Percentiles rank a stretch among this genome's conserved stretches.
phyloP scores from a whole-genome alignment of 768 basidiomycete genomes.

The Pisolithus sp. region DNA sequence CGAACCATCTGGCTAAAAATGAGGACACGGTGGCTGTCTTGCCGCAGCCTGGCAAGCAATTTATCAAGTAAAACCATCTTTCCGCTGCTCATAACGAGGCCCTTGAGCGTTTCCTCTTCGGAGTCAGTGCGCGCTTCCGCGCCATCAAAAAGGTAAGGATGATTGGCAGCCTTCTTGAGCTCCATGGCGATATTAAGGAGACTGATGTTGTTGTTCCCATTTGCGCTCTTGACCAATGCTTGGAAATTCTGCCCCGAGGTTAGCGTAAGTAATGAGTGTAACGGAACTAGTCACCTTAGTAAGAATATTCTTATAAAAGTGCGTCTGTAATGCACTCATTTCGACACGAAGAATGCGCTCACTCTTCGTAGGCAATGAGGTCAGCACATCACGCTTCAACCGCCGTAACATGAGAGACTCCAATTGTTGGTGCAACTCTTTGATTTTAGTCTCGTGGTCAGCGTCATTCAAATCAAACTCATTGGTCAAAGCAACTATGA shows the following conservation, averaged over 20 bases:
- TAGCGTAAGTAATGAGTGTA: background rate
- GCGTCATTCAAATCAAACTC: constrained; percentile 93
- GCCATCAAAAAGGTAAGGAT: constrained; percentile 96
- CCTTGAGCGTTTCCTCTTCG: constrained; percentile 81
- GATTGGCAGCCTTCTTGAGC: constrained; percentile 96
- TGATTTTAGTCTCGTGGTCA: constrained; percentile 92
- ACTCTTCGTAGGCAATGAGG: constrained; percentile 94
- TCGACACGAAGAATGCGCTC: constrained; percentile 97
- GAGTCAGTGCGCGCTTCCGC: constrained; percentile 65
- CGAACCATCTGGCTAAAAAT: constrained; percentile 99
- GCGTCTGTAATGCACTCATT: constrained; percentile 93
- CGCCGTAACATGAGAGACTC: constrained; percentile 92
- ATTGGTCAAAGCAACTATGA: constrained; percentile 79
- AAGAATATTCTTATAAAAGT: constrained; percentile 98
- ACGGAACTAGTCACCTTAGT: constrained; percentile 55
- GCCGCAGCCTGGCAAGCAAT: constrained; percentile 80
- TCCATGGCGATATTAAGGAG: constrained; percentile 99
- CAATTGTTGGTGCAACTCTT: constrained; percentile 89
- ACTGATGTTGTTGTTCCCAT: constrained; percentile 87
- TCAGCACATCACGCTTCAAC: constrained; percentile 93
- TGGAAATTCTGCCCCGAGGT: constrained; percentile 69
- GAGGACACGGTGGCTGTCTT: constrained; percentile 92
- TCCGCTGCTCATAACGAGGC: constrained; percentile 97
- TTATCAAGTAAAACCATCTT: constrained; percentile 99
- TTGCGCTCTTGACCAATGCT: constrained; percentile 84